Base-by-base conservation (phyloP, 1,284 basidiomycete genomes). In the Caloboletus inedulis region DNA sequence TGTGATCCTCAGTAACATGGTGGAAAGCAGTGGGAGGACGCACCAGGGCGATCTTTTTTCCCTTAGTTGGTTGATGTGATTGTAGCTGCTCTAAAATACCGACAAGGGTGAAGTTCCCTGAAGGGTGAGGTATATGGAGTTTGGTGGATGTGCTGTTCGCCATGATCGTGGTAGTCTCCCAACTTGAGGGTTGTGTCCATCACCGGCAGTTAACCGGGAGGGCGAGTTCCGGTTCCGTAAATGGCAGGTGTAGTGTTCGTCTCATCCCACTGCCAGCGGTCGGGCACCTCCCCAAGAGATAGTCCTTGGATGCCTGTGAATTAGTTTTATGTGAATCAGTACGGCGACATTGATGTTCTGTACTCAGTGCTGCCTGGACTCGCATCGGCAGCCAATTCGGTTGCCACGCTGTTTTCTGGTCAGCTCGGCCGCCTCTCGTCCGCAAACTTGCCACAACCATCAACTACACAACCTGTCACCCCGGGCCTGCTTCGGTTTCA, bases 1-100 rank as follows among this genome's bases (percentile, higher is more conserved):
- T 44, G 45, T 31, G 60, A 59, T 54, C 18, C 53, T 58, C 39
- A 54, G 48, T 41, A 44, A 25, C n/a, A 46, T 43, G 47, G 48
- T n/a, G 31, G 43, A 42, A 21, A n/a, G 31, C 44, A 23, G 45
- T 36, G 31, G 25, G 42, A 47, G 18, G 27, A 75, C 84, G 43
- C 56, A 89, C 87, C 73, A 90, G 65, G n/a, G 85, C 85, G 53
- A 90, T 74, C 64, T 75, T 82, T 48, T 79, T 75, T 45, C 80
- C 84, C 36, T 74, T 62, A 3, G 79, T 84, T n/a, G 78, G 68
- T 58, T 69, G 64, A 10, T 68, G 68, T 2, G 79, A 75, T 35
- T 72, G 73, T 13, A 82, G 59, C 61, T 86, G 87, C 66, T 89
- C 85, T 40, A 90, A 66, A 18, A 83, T 69, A 2, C 88, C 87